Base-by-base conservation (phyloP, 2,329 filamentous ascomycete species). In the Teratosphaeria gauchensis region DNA sequence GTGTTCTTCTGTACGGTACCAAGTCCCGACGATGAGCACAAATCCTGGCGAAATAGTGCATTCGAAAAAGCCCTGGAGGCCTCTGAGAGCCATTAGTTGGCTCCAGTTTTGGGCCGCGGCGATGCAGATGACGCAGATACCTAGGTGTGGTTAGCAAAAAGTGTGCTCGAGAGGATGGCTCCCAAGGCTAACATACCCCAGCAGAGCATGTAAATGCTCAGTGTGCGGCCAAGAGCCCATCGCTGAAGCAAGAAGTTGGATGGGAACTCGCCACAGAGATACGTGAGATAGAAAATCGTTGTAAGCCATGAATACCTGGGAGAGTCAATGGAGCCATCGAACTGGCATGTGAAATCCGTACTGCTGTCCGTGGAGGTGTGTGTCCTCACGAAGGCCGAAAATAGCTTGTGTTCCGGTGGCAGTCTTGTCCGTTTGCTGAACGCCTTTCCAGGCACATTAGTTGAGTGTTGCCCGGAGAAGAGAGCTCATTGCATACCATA, bases 331-430 rank as follows among this genome's bases (percentile, higher is more conserved):
- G 28, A 12, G 8, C 31, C n/a, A 12, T 4, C 53, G 11, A 54
- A 54, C 1, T 32, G 55, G 35, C 73, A 0, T 75, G 64, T 74
- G 73, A 76, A 1, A 68, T 72, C 59, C 76, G 35, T 14, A 77
- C 51, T 77, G 66, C 1, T 70, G 67, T 0, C 71, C 71, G 0
- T 66, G 61, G 0, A 78, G 66, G 7, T 66, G 57, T 12, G 76
- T 66, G 42, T 75, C 73, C 59, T 82, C 77, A 72, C 79, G 79
- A 35, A 80, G 54, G 14, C 81, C 70, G 52, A 84, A 83, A 30
- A 75, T 72, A 3, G 82, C 81, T 54, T 71, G 69, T 2, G 64
- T 69, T 9, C 66, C 64, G 4, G 68, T 57, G 1, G 66, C 64
- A 1, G 75, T 79, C 64, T 79, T 79, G 65, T 79, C 77, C 0